Base-by-base conservation (phyloP, 331 rosid genomes). In the Telfairia occidentalis region DNA sequence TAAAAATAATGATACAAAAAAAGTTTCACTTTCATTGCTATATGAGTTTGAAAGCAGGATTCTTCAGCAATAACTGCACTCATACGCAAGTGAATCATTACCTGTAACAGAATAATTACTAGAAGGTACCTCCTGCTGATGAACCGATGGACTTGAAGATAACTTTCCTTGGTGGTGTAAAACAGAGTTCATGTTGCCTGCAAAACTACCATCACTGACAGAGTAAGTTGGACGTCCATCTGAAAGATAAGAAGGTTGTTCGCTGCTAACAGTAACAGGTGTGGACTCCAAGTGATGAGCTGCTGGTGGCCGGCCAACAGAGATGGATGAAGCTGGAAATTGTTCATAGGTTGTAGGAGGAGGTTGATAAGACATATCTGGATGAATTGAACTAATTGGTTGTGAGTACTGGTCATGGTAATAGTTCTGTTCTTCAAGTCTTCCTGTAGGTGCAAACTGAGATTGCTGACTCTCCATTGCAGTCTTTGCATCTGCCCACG, bases 41-140 rank as follows among this genome's bases (percentile, higher is more conserved):
- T 83, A 58, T 77, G 76, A 80, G 86, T 85, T 84, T 82, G 84
- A 83, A 43, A 84, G 77, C 34, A 73, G 66, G 30, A 74, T 72
- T 80, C 83, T 74, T 79, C 80, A 78, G 74, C 81, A 83, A 77
- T 78, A 77, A 87, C 86, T 81, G 85, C 89, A 86, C 84, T 82
- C 90, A 88, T 86, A 81, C 81, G 77, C 87, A 80, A 84, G 83
- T 84, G 84, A 90, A 87, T 83, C 78, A 81, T 94, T 95, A 95
- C 99, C 99, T 95, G 97, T 53, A 86, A 89, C 84, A 90, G 97
- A 90, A 87, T 91, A 90, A 92, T 95, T 92, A 95, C 96, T 95
- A 95, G 96, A 90, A 95, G 99, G 97, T 95, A 95, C 97, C 99
- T 95, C 99, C 99, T 87, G 99, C 97, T 83, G 97, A 81, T 89